phyloP scores from a whole-genome alignment of 139 green algal species.

The Marvania coccoides region DNA sequence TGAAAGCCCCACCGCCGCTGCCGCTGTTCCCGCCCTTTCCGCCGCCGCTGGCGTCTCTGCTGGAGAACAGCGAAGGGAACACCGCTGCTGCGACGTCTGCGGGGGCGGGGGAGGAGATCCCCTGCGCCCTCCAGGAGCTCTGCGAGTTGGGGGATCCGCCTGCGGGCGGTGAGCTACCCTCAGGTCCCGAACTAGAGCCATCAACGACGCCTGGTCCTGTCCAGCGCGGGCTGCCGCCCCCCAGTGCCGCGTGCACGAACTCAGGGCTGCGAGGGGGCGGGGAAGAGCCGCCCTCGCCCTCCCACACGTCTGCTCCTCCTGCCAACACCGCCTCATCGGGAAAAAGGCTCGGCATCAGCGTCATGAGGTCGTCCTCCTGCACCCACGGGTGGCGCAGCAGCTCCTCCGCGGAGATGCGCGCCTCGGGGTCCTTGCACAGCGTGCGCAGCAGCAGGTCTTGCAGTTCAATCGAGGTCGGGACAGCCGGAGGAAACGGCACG shows the following conservation, averaged over 20 bases:
- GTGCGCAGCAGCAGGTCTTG: slow-evolving; percentile 24
- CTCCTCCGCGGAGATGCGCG: slow-evolving; percentile 18
- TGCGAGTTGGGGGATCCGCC: too few relatives aligned
- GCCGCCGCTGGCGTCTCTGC: not conserved
- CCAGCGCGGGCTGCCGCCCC: too few relatives aligned
- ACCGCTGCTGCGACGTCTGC: not conserved
- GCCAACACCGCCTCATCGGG: not conserved
- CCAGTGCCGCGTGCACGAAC: too few relatives aligned
- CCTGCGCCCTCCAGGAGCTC: too few relatives aligned
- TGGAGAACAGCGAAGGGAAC: not conserved
- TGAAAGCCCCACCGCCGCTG: not conserved
- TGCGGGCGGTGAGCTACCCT: too few relatives aligned
- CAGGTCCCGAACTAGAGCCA: too few relatives aligned
- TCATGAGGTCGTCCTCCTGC: not conserved
- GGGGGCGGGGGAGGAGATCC: too few relatives aligned
- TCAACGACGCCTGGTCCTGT: too few relatives aligned
- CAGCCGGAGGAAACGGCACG: slow-evolving; percentile 11
- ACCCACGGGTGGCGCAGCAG: slow-evolving; percentile 29
- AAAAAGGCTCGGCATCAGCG: not conserved
- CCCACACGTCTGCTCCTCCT: too few relatives aligned
- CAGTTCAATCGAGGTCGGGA: slow-evolving; percentile 13
- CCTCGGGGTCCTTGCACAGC: slow-evolving; percentile 5
- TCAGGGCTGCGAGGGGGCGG: too few relatives aligned
- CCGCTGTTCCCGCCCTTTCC: not conserved
- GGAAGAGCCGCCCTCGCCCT: too few relatives aligned